Base-by-base conservation (phyloP, 805 yeast genomes). In the Myxozyma monticola region DNA sequence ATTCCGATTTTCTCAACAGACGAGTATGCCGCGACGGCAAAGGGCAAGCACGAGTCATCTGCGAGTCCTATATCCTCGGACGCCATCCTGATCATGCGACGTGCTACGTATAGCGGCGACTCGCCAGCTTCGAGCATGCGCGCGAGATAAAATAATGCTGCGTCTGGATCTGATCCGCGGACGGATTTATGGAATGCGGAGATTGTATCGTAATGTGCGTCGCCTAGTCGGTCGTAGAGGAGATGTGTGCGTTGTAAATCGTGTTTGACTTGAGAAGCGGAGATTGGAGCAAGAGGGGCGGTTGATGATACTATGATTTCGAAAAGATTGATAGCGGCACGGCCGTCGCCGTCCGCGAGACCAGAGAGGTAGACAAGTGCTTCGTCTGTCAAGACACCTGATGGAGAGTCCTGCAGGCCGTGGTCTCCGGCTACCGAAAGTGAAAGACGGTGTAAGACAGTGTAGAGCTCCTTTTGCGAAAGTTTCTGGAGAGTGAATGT, bases 151-250 rank as follows among this genome's bases (percentile, higher is more conserved):
- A 83, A 90, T 53, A 93, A 69, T 0, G 98, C 83, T 0, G 97
- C 98, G 70, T 93, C 88, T 0, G 90, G 84, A 61, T 91, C 84
- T 0, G 87, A 78, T 0, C 99, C 99, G 49, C 99, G 75, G 0
- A 93, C 79, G 0, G 96, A 79, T 63, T 93, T 93, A 70, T 93
- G 99, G 59, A 93, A 85, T 0, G 99, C 99, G 12, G 96, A 86
- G 5, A 93, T 93, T 0, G 96, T 80, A 65, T 93, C 99, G 67
- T 93, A 93, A 66, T 93, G 99, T 3, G 81, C 80, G 60, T 93
- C 99, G 0, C 97, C 97, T 29, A 80, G 82, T 40, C 87, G 75
- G 66, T 93, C 98, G 64, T 91, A 90, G 59, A 83, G 70, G 68
- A 79, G 73, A 1, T 76, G 63, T 80, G 68, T 64, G 73, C 45